Percentiles rank a stretch among this genome's conserved stretches.
These are phyloP conservation scores for Globisporangium solare DNA, from an alignment of 352 stramenopile species.

Conservation along the genomic window DNA sequence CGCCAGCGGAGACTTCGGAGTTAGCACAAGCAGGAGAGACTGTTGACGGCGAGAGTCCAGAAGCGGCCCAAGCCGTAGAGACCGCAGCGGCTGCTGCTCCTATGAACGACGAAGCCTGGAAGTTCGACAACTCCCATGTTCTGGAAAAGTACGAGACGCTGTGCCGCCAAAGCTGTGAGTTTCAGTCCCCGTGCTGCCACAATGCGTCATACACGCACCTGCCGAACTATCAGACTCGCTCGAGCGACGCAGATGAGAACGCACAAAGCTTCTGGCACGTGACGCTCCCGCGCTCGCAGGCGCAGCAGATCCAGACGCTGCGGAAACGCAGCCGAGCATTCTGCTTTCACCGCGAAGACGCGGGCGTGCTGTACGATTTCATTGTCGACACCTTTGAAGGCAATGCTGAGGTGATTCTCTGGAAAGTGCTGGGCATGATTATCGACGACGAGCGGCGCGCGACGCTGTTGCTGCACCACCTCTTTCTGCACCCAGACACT, in stretches of 20 bases:
- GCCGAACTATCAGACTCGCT: conserved; percentile 6
- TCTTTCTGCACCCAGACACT: conserved; percentile 41
- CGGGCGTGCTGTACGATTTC: conserved; percentile 30
- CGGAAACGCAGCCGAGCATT: conserved; percentile 21
- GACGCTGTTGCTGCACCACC: conserved; percentile 39
- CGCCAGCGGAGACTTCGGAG: background rate
- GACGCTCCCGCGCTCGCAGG: conserved; percentile 15
- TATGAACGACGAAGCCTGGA: conserved; percentile 7
- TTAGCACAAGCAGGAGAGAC: conserved; percentile 1
- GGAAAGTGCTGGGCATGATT: conserved; percentile 31
- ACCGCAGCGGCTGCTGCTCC: background rate
- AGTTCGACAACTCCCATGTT: conserved; percentile 36
- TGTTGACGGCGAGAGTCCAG: background rate
- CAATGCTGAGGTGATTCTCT: conserved; percentile 21
- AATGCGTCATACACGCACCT: conserved; percentile 57
- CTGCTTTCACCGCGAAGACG: conserved; percentile 33
- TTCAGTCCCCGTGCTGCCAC: conserved; percentile 59
- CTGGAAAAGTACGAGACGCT: conserved; percentile 56
- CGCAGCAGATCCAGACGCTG: conserved; percentile 18
- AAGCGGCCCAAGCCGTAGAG: background rate
- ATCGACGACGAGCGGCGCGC: conserved; percentile 52
- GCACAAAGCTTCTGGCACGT: conserved; percentile 9
- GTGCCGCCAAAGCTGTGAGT: conserved; percentile 53
- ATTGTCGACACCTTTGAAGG: conserved; percentile 20
- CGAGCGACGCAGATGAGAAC: conserved; percentile 6